These are phyloP conservation scores for Phyllosticta capitalensis DNA, from an alignment of 2,329 filamentous ascomycete genomes.

Conservation along the genomic window DNA sequence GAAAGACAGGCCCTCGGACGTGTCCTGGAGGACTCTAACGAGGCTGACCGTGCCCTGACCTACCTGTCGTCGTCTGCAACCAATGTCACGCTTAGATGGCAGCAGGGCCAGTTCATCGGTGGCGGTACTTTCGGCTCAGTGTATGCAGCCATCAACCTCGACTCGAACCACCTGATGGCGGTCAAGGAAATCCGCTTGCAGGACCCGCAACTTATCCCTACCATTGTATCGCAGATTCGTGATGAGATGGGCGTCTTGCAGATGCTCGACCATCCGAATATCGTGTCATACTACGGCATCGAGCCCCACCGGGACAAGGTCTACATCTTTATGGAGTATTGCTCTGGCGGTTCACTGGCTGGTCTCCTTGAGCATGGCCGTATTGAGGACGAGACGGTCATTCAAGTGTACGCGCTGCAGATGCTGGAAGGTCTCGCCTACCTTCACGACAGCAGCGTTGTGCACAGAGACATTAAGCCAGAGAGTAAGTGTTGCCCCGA, in stretches of 20 bases:
- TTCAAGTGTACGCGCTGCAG: slow-evolving; percentile 92
- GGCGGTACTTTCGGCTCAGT: slow-evolving; percentile 96
- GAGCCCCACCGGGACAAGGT: slow-evolving; percentile 97
- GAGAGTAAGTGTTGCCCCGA: slow-evolving; percentile 58
- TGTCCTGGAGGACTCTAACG: slow-evolving; percentile 88
- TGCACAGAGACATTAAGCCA: slow-evolving; percentile 95
- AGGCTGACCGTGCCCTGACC: slow-evolving; percentile 88
- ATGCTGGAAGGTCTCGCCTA: slow-evolving; percentile 90
- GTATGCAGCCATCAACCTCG: slow-evolving; percentile 93
- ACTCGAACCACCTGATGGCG: slow-evolving; percentile 93
- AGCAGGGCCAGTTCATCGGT: slow-evolving; percentile 96
- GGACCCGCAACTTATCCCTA: slow-evolving; percentile 91
- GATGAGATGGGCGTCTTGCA: slow-evolving; percentile 97
- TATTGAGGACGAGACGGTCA: slow-evolving; percentile 95
- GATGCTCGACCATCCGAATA: slow-evolving; percentile 91
- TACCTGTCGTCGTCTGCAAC: slow-evolving; percentile 90
- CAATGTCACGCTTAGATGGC: slow-evolving; percentile 93
- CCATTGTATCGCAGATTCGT: slow-evolving; percentile 84
- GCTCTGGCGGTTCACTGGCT: slow-evolving; percentile 86
- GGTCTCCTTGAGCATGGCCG: slow-evolving; percentile 86
- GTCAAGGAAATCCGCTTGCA: slow-evolving; percentile 97
- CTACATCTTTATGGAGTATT: slow-evolving; percentile 99
- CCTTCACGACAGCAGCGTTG: slow-evolving; percentile 81
- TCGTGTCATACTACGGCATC: slow-evolving; percentile 95
- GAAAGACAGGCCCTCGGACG: slow-evolving; percentile 81